Base-by-base conservation (phyloP, 805 yeast species). In the Candida orba region DNA sequence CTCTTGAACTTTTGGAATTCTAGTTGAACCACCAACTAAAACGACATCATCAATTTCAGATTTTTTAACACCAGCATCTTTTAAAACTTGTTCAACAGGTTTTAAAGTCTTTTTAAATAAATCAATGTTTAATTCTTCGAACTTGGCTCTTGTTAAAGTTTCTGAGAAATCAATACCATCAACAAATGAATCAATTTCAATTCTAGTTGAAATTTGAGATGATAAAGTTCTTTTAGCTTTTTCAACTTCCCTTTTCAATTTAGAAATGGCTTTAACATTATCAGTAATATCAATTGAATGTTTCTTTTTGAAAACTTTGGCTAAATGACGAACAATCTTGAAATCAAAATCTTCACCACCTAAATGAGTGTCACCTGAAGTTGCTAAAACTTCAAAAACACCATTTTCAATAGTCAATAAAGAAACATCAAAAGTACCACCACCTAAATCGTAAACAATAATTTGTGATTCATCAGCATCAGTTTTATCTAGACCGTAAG, bases 1-100 rank as follows among this genome's bases (percentile, higher is more conserved):
- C 71, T 86, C 84, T 75, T 90, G 98, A 57, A 91, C 91, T 78
- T 89, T 93, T 72, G 98, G 99, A 73, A 91, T 93, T 78, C 98
- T 87, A 44, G 99, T 93, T 34, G 99, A 91, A 71, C 99, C 99
- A 76, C 99, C 99, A 63, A 91, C 99, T 42, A 91, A 75, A 37
- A 91, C 98, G 63, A 91, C 89, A 62, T 91, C 99, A 67, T 91
- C 88, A 59, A 91, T 79, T 58, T 87, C 95, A 52, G 81, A 71
- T 71, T 85, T 85, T 68, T 81, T 81, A 52, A 90, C 76, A 65
- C 90, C 91, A 42, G 97, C 81, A 68, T 93, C 99, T 69, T 85
- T 85, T 65, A 91, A 76, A 40, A 91, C 98, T 70, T 85, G 91
- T 71, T 88, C 95, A 54, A 91, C 98, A 43, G 98, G 97, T 65